Evolutionary conservation across 2,329 filamentous ascomycete genomes (phyloP).

Genomic region (Sporothrix pseudoabietina): DNA sequence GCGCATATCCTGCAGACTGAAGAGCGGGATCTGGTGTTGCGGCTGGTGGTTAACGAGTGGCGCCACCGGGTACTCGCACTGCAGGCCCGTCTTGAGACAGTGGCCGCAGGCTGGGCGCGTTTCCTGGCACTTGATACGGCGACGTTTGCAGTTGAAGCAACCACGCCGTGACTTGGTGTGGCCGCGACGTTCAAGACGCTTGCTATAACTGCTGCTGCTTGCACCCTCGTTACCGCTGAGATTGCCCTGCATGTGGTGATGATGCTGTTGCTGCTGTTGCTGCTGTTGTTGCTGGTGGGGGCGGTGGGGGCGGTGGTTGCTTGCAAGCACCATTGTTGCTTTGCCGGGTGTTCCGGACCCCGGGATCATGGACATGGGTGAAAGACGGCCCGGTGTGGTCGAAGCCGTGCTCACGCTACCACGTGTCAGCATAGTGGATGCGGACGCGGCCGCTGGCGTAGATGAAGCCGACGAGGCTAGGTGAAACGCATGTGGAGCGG

Average conservation of each 20-base stretch:
- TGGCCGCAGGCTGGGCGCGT: conserved; percentile 64
- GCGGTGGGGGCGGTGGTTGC: conserved; percentile 6
- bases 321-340: not conserved
- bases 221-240: conserved; percentile 24
- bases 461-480: conserved; percentile 1
- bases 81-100: conserved; percentile 62
- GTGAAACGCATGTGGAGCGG: not conserved
- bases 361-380: conserved; percentile 10
- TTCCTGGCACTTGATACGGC: conserved; percentile 71
- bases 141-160: conserved; percentile 68
- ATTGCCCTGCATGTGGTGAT: conserved; percentile 18
- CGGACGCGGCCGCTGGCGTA: not conserved
- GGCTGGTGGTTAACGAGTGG: conserved; percentile 59
- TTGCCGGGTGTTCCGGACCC: not conserved
- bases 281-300: not conserved
- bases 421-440: not conserved
- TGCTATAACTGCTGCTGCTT: conserved; percentile 35
- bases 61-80: conserved; percentile 62
- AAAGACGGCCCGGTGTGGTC: conserved; percentile 16
- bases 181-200: conserved; percentile 57
- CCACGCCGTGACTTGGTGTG: conserved; percentile 68
- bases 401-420: conserved; percentile 9
- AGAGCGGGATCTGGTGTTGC: conserved; percentile 60
- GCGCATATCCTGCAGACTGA: conserved; percentile 66
- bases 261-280: conserved; percentile 14